Percentiles rank a stretch among this genome's conserved stretches.
phyloP scores from a whole-genome alignment of 495 filamentous ascomycete species.

The Talaromyces stipitatus region DNA sequence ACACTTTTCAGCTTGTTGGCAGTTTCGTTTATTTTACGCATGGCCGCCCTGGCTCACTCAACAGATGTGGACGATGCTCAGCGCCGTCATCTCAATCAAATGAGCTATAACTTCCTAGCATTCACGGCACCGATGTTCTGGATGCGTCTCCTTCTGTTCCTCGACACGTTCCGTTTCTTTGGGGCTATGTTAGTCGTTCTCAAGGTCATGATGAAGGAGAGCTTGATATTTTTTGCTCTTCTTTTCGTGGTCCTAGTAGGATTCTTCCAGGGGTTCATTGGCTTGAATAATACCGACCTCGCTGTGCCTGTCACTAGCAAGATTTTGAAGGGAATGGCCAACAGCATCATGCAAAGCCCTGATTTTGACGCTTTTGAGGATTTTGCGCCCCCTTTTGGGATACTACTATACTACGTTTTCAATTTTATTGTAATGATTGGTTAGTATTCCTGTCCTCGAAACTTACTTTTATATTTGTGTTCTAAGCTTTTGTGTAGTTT shows the following conservation, averaged over 20 bases:
- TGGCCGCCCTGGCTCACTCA: constrained; percentile 66
- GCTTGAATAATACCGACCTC: constrained; percentile 76
- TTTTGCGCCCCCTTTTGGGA: constrained; percentile 70
- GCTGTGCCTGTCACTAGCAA: constrained; percentile 54
- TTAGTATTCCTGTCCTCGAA: constrained; percentile 14
- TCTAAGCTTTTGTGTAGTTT: constrained; percentile 39
- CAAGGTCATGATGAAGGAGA: constrained; percentile 99
- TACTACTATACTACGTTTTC: constrained; percentile 90
- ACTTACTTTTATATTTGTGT: constrained; percentile 9
- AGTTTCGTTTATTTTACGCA: constrained; percentile 66
- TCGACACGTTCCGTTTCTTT: constrained; percentile 93
- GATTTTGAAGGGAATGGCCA: constrained; percentile 86
- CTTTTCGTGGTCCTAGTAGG: constrained; percentile 78
- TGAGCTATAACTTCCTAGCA: constrained; percentile 88
- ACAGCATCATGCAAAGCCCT: constrained; percentile 80
- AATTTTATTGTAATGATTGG: constrained; percentile 92
- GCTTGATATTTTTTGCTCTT: constrained; percentile 94
- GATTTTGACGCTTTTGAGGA: constrained; percentile 85
- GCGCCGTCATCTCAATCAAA: constrained; percentile 61
- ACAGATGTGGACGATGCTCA: constrained; percentile 35
- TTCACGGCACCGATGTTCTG: constrained; percentile 96
- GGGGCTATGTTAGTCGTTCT: constrained; percentile 95
- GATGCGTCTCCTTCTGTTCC: constrained; percentile 84
- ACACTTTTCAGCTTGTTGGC: constrained; percentile 71
- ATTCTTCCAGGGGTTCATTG: constrained; percentile 93